Evolutionary conservation across 2,329 filamentous ascomycete genomes (phyloP), one percentile per base, ranked within the genome.

Genomic region (Cryoendolithus antarcticus): DNA sequence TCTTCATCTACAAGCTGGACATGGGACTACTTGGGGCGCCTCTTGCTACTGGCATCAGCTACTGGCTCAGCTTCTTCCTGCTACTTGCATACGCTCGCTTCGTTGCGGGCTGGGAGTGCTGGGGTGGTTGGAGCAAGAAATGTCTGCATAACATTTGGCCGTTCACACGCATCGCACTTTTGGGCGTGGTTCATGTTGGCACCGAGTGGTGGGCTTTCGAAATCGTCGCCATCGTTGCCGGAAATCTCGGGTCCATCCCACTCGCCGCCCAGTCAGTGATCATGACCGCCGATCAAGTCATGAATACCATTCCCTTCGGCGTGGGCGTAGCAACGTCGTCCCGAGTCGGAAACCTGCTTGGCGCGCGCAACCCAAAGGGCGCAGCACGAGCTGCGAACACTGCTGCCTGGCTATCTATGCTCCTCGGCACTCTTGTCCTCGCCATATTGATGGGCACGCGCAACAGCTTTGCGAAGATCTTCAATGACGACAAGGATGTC

Each of bases 171-270:
- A 74, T 93, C 3, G 83, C 86, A 0, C 60, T 81, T 9, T 66
- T 93, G 0, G 86, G 86, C 0, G 69, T 93, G 32, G 63, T 93
- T 3, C 86, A 93, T 47, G 82, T 93, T 4, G 86, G 54, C 7
- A 91, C 85, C 0, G 86, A 93, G 61, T 93, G 85, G 86, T 93
- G 86, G 86, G 86, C 86, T 0, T 93, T 93, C 51, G 86, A 93
- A 61, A 89, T 93, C 48, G 84, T 93, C 2, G 84, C 85, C 1
- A 71, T 93, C 0, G 83, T 82, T 2, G 85, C 86, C 4, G 86
- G 86, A 1, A 73, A 79, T 29, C 71, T 93, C 0, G 86, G 86
- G 3, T 88, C 82, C 0, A 63, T 86, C 28, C 72, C 84, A 0
- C 69, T 93, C 0, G 86, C 86, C 1, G 82, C 86, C 0, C 86